Conservation (phyloP, 441 rosid species). For the Pelargonium fulgidum region DNA sequence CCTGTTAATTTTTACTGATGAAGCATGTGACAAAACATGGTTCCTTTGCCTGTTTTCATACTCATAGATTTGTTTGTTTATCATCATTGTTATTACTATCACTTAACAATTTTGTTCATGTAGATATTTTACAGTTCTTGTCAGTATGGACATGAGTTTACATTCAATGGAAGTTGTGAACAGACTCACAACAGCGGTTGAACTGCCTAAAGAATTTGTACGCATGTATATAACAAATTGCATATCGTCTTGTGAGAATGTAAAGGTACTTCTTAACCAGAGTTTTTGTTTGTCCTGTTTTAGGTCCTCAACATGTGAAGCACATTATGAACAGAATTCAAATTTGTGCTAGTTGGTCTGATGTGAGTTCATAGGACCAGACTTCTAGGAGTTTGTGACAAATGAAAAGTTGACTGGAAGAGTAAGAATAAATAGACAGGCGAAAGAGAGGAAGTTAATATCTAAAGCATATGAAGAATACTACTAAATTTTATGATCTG, state of each 20-base stretch:
- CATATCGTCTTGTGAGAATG: slow-evolving; percentile 83
- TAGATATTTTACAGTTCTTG: slow-evolving; percentile 84
- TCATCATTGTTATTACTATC: neutral
- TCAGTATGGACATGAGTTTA: slow-evolving; percentile 91
- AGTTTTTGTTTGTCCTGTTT: neutral
- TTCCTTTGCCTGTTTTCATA: too few species aligned
- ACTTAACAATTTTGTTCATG: slow-evolving; percentile 12
- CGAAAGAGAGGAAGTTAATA: too few species aligned
- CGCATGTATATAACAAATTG: slow-evolving; percentile 86
- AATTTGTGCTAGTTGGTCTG: too few species aligned
- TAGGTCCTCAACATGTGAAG: neutral
- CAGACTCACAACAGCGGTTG: slow-evolving; percentile 89
- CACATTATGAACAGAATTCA: too few species aligned
- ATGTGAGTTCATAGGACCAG: too few species aligned
- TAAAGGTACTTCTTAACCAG: slow-evolving; percentile 55
- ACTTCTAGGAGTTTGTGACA: too few species aligned
- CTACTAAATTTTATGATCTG: too few species aligned
- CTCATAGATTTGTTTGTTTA: neutral
- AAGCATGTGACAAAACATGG: neutral
- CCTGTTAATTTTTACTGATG: neutral
- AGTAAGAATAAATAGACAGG: too few species aligned
- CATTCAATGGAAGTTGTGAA: slow-evolving; percentile 99
- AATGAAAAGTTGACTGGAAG: too few species aligned
- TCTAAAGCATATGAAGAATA: too few species aligned
- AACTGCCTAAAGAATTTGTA: slow-evolving; percentile 83